Evolutionary conservation across 2,329 filamentous ascomycete genomes (phyloP), one percentile per base, ranked within the genome.

Genomic region (Aureobasidium sp.): DNA sequence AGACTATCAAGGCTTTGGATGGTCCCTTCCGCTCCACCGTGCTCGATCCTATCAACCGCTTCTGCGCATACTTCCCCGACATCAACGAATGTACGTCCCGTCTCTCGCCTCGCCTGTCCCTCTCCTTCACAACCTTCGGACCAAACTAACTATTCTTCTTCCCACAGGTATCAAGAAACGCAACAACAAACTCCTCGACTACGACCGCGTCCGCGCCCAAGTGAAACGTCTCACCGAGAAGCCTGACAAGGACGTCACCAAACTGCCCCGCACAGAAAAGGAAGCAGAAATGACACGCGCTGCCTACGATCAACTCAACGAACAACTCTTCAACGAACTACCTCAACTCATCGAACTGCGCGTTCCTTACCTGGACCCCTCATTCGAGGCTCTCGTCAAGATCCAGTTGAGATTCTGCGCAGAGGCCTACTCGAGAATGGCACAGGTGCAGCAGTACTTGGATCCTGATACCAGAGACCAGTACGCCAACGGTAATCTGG

Each of bases 211-310:
- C 81, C 93, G 96, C 69, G 94, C 94, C 71, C 97, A 96, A 79
- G 96, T 99, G 75, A 98, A 98, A 87, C 95, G 94, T 79, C 89
- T 99, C 45, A 94, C 93, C 62, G 97, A 99, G 81, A 98, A 99
- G 85, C 96, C 96, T 54, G 96, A 99, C 85, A 99, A 99, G 85
- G 96, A 99, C 77, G 93, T 94, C 18, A 95, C 93, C 61, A 99
- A 98, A 84, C 89, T 99, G 64, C 96, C 97, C 2, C 93, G 95
- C 65, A 93, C 95, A 29, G 96, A 99, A 79, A 97, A 97, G 85
- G 97, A 99, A 81, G 91, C 94, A 78, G 95, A 98, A 73, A 94
- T 98, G 88, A 94, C 95, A 70, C 95, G 93, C 80, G 90, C 89
- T 65, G 93, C 94, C 13, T 99, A 99, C 84, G 96, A 99, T 78